phyloP scores from a whole-genome alignment of 169 alveolate species.

The Eimeria zaria region DNA sequence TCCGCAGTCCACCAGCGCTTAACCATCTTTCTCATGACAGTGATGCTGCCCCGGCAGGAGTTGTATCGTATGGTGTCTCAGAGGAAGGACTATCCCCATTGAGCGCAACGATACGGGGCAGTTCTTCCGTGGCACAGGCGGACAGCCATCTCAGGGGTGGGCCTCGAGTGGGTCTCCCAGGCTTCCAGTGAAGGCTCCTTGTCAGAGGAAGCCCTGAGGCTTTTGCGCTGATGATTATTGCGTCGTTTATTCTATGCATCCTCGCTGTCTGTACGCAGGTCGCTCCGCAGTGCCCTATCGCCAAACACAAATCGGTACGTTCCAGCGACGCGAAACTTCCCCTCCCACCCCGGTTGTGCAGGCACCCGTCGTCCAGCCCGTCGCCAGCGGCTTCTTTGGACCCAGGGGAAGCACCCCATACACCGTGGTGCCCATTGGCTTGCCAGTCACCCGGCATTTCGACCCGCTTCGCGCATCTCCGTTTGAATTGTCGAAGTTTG shows the following conservation, averaged over 20 bases:
- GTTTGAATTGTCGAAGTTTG: slow-evolving; percentile 83
- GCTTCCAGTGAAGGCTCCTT: not conserved
- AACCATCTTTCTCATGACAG: slow-evolving; percentile 33
- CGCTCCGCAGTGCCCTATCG: not conserved
- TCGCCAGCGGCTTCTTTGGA: slow-evolving; percentile 6
- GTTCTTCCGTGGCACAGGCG: slow-evolving; percentile 13
- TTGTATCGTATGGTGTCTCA: slow-evolving; percentile 22
- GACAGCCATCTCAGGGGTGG: slow-evolving; percentile 17
- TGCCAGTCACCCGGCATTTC: slow-evolving; percentile 74
- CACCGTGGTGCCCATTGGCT: slow-evolving; percentile 33
- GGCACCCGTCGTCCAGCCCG: not conserved
- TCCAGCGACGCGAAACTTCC: not conserved
- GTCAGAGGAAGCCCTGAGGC: not conserved
- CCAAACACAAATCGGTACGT: not conserved
- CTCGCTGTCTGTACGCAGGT: slow-evolving; percentile 5
- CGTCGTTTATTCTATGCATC: too few relatives aligned
- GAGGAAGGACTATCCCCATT: slow-evolving; percentile 19
- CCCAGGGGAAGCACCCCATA: not conserved
- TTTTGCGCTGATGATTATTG: not conserved
- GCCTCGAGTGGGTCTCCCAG: not conserved
- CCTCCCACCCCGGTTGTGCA: slow-evolving; percentile 15
- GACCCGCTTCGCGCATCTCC: slow-evolving; percentile 79
- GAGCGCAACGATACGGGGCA: not conserved
- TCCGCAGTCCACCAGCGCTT: slow-evolving; percentile 9
- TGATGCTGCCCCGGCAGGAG: slow-evolving; percentile 24